Percentiles rank a stretch among this genome's conserved stretches.
These are phyloP conservation scores for Kickxella alabastrina DNA, from an alignment of 192 early-diverging fungal genomes.

Conservation along the genomic window DNA sequence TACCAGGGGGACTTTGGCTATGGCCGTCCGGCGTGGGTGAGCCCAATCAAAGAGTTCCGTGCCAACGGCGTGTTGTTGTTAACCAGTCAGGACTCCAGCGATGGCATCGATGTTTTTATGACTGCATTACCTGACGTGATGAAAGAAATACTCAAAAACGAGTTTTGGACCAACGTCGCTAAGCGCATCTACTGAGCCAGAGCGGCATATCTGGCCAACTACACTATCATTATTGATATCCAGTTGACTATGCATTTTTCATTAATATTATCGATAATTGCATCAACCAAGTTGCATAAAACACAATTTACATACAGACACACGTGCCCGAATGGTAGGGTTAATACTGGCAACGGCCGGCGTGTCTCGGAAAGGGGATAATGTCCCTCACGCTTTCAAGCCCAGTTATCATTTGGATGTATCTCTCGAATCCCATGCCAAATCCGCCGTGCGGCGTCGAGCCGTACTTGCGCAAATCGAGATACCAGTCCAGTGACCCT, in stretches of 20 bases:
- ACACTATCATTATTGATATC: too few species aligned
- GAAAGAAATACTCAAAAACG: slow-evolving; percentile 39
- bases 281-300: too few species aligned
- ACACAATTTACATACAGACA: too few species aligned
- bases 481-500: slow-evolving; percentile 79
- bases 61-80: slow-evolving; percentile 37
- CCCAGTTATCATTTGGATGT: slow-evolving; percentile 72
- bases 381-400: slow-evolving; percentile 77
- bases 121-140: slow-evolving; percentile 33
- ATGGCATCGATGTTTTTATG: slow-evolving; percentile 47
- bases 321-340: too few species aligned
- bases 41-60: slow-evolving; percentile 40
- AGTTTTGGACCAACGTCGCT: slow-evolving; percentile 33
- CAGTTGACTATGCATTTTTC: too few species aligned
- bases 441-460: slow-evolving; percentile 82
- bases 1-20: slow-evolving; percentile 40
- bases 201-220: too few species aligned
- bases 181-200: slow-evolving; percentile 35
- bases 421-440: slow-evolving; percentile 87
- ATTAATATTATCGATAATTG: too few species aligned
- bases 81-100: slow-evolving; percentile 16
- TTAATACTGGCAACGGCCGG: slow-evolving; percentile 56
- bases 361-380: slow-evolving; percentile 57
- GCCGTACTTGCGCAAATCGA: slow-evolving; percentile 80
- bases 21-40: slow-evolving; percentile 40